phyloP scores from a whole-genome alignment of 352 stramenopile species.

The Globisporangium parvum region DNA sequence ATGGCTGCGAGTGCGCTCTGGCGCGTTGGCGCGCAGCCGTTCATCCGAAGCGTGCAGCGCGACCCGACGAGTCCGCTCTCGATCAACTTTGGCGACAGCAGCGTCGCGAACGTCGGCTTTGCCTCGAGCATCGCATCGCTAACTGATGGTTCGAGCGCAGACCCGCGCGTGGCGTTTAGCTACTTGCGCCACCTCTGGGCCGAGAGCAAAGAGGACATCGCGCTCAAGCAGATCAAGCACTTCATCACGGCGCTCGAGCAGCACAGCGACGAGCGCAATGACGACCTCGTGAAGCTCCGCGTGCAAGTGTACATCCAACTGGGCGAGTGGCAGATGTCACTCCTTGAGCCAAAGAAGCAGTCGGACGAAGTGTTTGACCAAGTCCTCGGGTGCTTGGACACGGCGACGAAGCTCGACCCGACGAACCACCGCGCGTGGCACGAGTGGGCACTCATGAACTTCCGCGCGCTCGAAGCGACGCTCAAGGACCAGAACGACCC shows the following conservation, averaged over 20 bases:
- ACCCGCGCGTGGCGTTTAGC: slow-evolving; percentile 74
- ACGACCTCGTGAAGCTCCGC: slow-evolving; percentile 69
- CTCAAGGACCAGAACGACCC: slow-evolving; percentile 52
- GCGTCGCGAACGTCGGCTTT: slow-evolving; percentile 39
- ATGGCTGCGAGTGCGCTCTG: slow-evolving; percentile 78
- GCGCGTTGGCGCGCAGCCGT: slow-evolving; percentile 72
- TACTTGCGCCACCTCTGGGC: slow-evolving; percentile 81
- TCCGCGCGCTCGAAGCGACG: slow-evolving; percentile 72
- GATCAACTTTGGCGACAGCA: slow-evolving; percentile 59
- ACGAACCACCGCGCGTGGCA: slow-evolving; percentile 98
- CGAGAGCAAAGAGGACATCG: slow-evolving; percentile 77
- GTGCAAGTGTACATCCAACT: slow-evolving; percentile 85
- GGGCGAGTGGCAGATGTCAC: slow-evolving; percentile 80
- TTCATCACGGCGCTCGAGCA: slow-evolving; percentile 82
- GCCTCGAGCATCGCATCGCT: slow-evolving; percentile 49
- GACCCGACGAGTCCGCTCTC: slow-evolving; percentile 59
- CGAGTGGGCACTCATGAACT: slow-evolving; percentile 98
- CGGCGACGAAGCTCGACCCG: slow-evolving; percentile 73
- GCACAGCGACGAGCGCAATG: slow-evolving; percentile 46
- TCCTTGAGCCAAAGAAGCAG: slow-evolving; percentile 69
- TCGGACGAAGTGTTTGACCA: slow-evolving; percentile 66
- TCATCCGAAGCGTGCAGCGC: slow-evolving; percentile 72
- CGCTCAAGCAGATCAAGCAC: slow-evolving; percentile 76
- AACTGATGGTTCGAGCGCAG: slow-evolving; percentile 59
- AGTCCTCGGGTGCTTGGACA: slow-evolving; percentile 76